Conservation (phyloP, 2,329 filamentous ascomycete species). For the Neodidymelliopsis sp. region DNA sequence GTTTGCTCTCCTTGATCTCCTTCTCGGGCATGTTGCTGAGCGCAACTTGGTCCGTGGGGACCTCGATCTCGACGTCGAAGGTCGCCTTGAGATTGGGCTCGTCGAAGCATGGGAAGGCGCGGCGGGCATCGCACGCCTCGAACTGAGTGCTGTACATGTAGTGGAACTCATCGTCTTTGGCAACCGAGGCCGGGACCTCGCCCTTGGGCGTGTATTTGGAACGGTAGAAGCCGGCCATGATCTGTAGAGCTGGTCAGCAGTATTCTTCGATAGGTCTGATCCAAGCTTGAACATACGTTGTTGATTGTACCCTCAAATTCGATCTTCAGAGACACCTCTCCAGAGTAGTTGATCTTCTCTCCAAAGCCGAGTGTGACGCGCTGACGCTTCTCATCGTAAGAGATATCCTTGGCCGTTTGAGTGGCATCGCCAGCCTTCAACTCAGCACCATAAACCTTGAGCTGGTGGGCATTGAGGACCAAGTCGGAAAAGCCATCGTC, state of each 20-base stretch:
- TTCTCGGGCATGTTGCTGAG: conserved; percentile 97
- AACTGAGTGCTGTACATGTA: conserved; percentile 93
- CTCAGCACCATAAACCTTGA: conserved; percentile 75
- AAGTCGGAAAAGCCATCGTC: conserved; percentile 71
- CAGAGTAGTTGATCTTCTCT: conserved; percentile 71
- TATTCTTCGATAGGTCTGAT: no score
- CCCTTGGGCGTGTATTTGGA: conserved; percentile 88
- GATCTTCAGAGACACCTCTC: conserved; percentile 72
- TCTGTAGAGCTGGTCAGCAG: conserved; percentile 25
- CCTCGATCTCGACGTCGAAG: conserved; percentile 91
- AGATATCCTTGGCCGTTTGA: conserved; percentile 70
- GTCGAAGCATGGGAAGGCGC: conserved; percentile 97
- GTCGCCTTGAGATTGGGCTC: conserved; percentile 97
- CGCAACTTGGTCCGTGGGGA: conserved; percentile 86
- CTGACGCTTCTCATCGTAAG: conserved; percentile 84
- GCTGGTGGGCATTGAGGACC: conserved; percentile 83
- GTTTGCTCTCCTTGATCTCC: conserved; percentile 74
- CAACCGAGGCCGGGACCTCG: conserved; percentile 76
- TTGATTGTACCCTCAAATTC: conserved; percentile 84
- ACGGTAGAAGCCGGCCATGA: conserved; percentile 91
- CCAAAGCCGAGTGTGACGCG: conserved; percentile 80
- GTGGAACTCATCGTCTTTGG: conserved; percentile 70
- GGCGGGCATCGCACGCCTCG: conserved; percentile 91
- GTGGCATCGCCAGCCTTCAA: conserved; percentile 65
- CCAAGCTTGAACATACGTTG: conserved; percentile 60